Conservation (phyloP, 176 grass and related monocot species). For the Oryza officinalis region DNA sequence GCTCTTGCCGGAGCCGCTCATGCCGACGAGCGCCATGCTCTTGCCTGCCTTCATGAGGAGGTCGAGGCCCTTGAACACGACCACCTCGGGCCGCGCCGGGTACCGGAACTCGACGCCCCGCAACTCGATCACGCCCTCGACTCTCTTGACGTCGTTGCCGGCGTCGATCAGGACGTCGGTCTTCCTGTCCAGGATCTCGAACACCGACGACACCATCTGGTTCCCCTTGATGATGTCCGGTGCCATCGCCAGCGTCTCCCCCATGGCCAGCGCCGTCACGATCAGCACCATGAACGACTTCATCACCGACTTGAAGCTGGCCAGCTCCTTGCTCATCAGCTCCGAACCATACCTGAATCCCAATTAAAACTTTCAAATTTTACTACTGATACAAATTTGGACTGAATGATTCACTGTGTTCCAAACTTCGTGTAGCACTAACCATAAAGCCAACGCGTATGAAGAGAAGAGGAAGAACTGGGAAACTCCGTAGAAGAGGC, state of each 20-base stretch:
- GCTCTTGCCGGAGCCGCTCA: conserved; percentile 97
- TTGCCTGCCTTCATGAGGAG: conserved; percentile 84
- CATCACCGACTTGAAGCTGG: conserved; percentile 88
- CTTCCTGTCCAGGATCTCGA: conserved; percentile 88
- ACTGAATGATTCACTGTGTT: not conserved
- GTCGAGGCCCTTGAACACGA: conserved; percentile 78
- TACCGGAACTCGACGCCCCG: conserved; percentile 76
- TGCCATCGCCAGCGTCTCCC: conserved; percentile 76
- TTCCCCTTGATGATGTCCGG: conserved; percentile 98
- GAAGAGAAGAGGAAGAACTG: conserved; percentile 97
- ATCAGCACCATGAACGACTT: conserved; percentile 99
- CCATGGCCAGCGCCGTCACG: conserved; percentile 85
- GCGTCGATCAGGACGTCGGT: conserved; percentile 63
- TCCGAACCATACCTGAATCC: conserved; percentile 80
- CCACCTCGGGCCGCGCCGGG: conserved; percentile 74
- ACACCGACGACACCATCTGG: conserved; percentile 91
- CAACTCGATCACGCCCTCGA: conserved; percentile 76
- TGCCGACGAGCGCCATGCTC: conserved; percentile 96
- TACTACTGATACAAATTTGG: not conserved
- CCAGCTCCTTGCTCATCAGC: conserved; percentile 80
- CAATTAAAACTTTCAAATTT: not conserved
- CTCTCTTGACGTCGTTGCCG: conserved; percentile 69
- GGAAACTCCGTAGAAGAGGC: conserved; percentile 86
- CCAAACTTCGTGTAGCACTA: not conserved
- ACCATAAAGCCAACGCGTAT: conserved; percentile 87